phyloP scores from a whole-genome alignment of 164 flowering plant species.

The Vitis vinifera region ASM3070453v1 NC_081822.1:29611501-29612000 shows the following conservation, averaged over 20 bases:
- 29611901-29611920: conserved; percentile 39
- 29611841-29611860: conserved; percentile 44
- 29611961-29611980: conserved; percentile 37
- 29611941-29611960: conserved; percentile 43
- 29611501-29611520: conserved; percentile 53
- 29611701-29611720: conserved; percentile 35
- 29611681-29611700: conserved; percentile 45
- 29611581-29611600: conserved; percentile 37
- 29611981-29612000: conserved; percentile 48
- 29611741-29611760: conserved; percentile 46
- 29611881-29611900: conserved; percentile 12
- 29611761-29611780: conserved; percentile 50
- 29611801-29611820: conserved; percentile 51
- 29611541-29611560: conserved; percentile 19
- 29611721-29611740: conserved; percentile 43
- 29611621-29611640: conserved; percentile 41
- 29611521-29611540: conserved; percentile 27
- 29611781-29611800: conserved; percentile 44
- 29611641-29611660: conserved; percentile 48
- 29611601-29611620: conserved; percentile 38
- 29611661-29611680: conserved; percentile 32
- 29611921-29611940: conserved; percentile 48
- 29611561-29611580: conserved; percentile 37
- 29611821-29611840: conserved; percentile 47
- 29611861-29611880: conserved; percentile 30